phyloP scores from a whole-genome alignment of 257 asterid species.

The Echium plantagineum region DNA sequence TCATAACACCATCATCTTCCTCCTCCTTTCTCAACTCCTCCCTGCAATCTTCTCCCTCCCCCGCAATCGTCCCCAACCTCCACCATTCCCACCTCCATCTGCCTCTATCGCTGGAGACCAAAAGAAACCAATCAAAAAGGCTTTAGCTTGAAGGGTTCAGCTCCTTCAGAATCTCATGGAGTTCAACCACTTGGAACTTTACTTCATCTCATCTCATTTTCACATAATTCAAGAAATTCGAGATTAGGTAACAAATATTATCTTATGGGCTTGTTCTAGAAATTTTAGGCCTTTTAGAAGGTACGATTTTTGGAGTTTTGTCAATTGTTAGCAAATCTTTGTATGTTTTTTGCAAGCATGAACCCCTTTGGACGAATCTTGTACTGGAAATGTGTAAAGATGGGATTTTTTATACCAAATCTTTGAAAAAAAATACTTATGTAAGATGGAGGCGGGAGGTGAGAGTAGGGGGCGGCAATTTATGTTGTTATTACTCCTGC shows the following conservation, averaged over 20 bases:
- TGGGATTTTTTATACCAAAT: slow-evolving; percentile 47
- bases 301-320: slow-evolving; percentile 51
- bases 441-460: too few species aligned
- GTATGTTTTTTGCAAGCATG: slow-evolving; percentile 80
- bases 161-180: too few species aligned
- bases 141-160: slow-evolving; percentile 57
- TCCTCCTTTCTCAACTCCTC: too few species aligned
- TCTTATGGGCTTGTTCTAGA: slow-evolving; percentile 88
- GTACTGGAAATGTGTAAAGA: slow-evolving; percentile 46
- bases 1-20: too few species aligned
- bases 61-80: too few species aligned
- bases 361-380: slow-evolving; percentile 87
- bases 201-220: slow-evolving; percentile 45
- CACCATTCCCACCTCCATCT: too few species aligned
- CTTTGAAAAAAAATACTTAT: slow-evolving; percentile 71
- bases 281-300: slow-evolving; percentile 58
- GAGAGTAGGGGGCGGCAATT: too few species aligned
- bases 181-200: slow-evolving; percentile 90
- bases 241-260: slow-evolving; percentile 71
- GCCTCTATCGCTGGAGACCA: too few species aligned
- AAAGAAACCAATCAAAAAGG: too few species aligned
- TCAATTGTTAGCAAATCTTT: slow-evolving; percentile 85
- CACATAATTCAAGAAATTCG: slow-evolving; percentile 51
- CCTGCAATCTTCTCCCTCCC: too few species aligned
- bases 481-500: too few species aligned